Evolutionary conservation across 768 basidiomycete species (phyloP).

Genomic region (Lactarius psammicola): DNA sequence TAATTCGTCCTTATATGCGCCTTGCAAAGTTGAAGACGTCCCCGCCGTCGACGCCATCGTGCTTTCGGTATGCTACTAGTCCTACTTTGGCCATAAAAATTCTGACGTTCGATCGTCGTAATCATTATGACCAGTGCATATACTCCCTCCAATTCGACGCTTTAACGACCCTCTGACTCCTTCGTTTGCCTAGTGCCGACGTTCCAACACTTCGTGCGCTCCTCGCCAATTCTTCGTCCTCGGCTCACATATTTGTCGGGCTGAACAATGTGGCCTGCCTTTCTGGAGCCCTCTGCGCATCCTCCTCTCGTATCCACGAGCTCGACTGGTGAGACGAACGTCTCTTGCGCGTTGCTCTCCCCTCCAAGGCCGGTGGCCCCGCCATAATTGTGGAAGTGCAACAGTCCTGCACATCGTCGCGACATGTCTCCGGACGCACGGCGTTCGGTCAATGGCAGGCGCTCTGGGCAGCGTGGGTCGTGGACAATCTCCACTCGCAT

Average conservation of each 20-base stretch:
- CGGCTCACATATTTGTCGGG: conserved; percentile 46
- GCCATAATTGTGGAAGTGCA: conserved; percentile 37
- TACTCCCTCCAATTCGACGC: not conserved
- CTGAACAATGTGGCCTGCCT: conserved; percentile 44
- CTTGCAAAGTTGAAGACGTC: conserved; percentile 44
- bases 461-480: conserved; percentile 66
- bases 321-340: conserved; percentile 53
- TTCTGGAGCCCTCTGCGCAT: conserved; percentile 34
- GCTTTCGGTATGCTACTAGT: conserved; percentile 42
- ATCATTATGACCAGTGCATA: conserved; percentile 41
- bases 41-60: conserved; percentile 51
- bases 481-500: conserved; percentile 49
- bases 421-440: conserved; percentile 58
- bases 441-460: conserved; percentile 52
- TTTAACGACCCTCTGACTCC: not conserved
- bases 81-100: not conserved
- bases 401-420: conserved; percentile 59
- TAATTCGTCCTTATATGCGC: conserved; percentile 32
- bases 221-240: conserved; percentile 24
- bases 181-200: conserved; percentile 34
- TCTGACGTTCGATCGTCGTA: conserved; percentile 31
- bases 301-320: conserved; percentile 38
- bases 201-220: conserved; percentile 37
- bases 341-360: conserved; percentile 33
- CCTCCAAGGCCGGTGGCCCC: conserved; percentile 16